A percentile compares a stretch with the other conserved stretches of the same genome.
These are phyloP conservation scores for Penicillium sp. DNA, from an alignment of 2,329 filamentous ascomycete species.

Conservation along the genomic window DNA sequence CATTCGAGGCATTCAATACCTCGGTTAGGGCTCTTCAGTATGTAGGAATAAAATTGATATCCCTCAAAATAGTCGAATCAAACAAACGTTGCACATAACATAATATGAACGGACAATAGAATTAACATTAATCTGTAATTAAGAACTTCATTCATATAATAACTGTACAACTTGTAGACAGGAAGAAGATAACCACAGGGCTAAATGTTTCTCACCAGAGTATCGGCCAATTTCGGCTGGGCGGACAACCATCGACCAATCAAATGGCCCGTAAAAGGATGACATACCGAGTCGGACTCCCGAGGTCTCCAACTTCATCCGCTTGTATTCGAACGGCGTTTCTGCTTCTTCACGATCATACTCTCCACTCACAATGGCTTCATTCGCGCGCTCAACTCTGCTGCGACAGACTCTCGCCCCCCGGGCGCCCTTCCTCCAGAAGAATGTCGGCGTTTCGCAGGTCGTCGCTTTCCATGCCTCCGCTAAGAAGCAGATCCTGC, in stretches of 20 bases:
- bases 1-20: constrained; percentile 6
- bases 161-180: background rate
- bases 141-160: background rate
- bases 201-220: constrained; percentile 18
- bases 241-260: constrained; percentile 37
- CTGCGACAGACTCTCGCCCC: constrained; percentile 40
- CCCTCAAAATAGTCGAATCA: background rate
- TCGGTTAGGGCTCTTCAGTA: constrained; percentile 15
- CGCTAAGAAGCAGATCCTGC: constrained; percentile 71
- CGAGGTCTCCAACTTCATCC: constrained; percentile 40
- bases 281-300: constrained; percentile 42
- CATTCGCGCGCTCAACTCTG: constrained; percentile 41
- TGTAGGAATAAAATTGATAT: background rate
- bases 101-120: background rate
- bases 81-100: background rate
- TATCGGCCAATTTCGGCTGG: constrained; percentile 43
- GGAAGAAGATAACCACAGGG: constrained; percentile 15
- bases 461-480: constrained; percentile 86
- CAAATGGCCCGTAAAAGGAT: constrained; percentile 38
- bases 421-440: constrained; percentile 36
- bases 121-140: background rate
- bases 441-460: constrained; percentile 47
- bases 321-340: constrained; percentile 22
- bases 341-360: constrained; percentile 18
- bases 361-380: constrained; percentile 40